Base-by-base conservation (phyloP, 805 yeast species). In the Lipomyces starkeyi region DNA sequence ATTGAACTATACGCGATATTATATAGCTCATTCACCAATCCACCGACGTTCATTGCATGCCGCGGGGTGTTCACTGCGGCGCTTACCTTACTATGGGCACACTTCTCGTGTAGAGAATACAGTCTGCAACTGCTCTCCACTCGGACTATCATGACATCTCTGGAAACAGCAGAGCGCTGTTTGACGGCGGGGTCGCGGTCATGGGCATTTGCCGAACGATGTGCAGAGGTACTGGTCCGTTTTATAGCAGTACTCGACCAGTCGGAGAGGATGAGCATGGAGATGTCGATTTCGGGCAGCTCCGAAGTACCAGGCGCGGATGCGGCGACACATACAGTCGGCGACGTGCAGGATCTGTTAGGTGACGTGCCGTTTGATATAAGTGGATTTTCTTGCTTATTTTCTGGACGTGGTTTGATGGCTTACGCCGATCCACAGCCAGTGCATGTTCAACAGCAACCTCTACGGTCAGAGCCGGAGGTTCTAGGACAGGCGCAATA, bases 41-140 rank as follows among this genome's bases (percentile, higher is more conserved):
- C 69, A 37, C 61, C 64, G 2, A 63, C 67, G 14, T 65, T 65
- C 54, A 40, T 59, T 13, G 58, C 37, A 2, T 40, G 66, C 11
- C 60, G 66, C 5, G 66, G 69, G 1, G 32, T 68, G 20, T 68
- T 68, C 55, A 37, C 49, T 22, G 64, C 71, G 22, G 69, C 69
- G 34, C 40, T 68, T 57, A 68, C 71, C 11, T 35, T 68, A n/a
- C 34, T 66, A 3, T 68, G 71, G 71, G 59, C 69, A 17, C 58
- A 65, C 32, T 58, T 65, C 47, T 35, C 64, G 5, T 54, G 67
- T 13, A 47, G 35, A 43, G 32, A 56, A 29, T 59, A 58, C 35
- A 20, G 29, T 11, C n/a, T 63, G 14, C 59, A 55, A 37, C 13
- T 62, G 13, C 40, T 49, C 7, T 55, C 68, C 5, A 27, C 64